Percentiles rank a stretch among this genome's conserved stretches.
Conservation (phyloP, 352 stramenopile genomes). For the Phytophthora hibernalis region DNA sequence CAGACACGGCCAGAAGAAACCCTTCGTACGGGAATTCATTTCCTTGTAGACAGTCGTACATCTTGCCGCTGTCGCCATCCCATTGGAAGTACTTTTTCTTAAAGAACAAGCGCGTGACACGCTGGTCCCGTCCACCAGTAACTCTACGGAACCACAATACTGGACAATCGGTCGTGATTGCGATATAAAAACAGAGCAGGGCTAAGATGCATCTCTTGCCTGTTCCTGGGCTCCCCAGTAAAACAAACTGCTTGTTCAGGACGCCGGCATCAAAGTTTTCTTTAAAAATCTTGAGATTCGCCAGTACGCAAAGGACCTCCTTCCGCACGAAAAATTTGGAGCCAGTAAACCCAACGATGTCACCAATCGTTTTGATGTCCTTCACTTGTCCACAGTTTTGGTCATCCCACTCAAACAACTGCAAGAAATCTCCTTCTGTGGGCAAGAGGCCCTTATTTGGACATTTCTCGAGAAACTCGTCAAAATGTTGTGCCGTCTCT, state of each 20-base stretch:
- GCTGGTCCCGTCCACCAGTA: not conserved
- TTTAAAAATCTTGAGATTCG: constrained; percentile 2
- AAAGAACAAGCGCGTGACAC: constrained; percentile 8
- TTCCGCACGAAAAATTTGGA: constrained; percentile 21
- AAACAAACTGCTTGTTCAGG: constrained; percentile 19
- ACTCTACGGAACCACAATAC: constrained; percentile 13
- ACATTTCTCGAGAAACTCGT: not conserved
- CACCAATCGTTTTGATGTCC: constrained; percentile 13
- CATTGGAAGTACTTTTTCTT: not conserved
- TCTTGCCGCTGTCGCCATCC: not conserved
- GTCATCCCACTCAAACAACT: constrained; percentile 1
- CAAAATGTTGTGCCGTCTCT: not conserved
- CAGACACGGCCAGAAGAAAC: constrained; percentile 7
- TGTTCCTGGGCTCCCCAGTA: constrained; percentile 14
- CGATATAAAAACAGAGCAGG: constrained; percentile 16
- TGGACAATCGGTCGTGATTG: not conserved
- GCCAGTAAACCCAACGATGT: constrained; percentile 21
- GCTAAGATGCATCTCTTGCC: constrained; percentile 27
- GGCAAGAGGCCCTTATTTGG: not conserved
- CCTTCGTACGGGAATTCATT: not conserved
- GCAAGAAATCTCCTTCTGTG: not conserved
- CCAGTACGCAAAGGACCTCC: constrained; percentile 12
- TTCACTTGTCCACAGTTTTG: not conserved
- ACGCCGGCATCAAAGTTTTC: not conserved
- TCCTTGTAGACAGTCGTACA: constrained; percentile 1